Base-by-base conservation (phyloP, 2,329 filamentous ascomycete species). In the Alternaria sp. region DNA sequence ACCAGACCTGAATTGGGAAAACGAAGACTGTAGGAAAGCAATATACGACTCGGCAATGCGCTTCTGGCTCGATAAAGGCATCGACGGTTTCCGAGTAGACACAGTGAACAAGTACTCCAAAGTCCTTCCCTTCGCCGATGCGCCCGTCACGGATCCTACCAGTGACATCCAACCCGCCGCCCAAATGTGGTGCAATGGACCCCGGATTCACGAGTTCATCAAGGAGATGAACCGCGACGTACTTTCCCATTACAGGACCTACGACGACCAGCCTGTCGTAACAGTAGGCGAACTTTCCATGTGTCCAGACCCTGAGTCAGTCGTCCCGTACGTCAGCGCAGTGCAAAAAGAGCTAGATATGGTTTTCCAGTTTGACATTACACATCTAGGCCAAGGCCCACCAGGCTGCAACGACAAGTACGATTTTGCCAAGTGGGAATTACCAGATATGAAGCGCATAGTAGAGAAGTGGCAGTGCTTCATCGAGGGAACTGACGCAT, bases 251-350 rank as follows among this genome's bases (percentile, higher is more conserved):
- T 88, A 88, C 64, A 82, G 85, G 66, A 83, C 86, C 2, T 75
- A 70, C 41, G 74, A 76, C 52, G 57, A 57, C 7, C 64, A 70
- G 11, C 61, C 65, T 0, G 56, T 76, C 0, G 85, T 88, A 59
- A 86, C 86, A 10, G 86, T 88, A 0, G 86, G 87, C 22, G 86
- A 88, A 69, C 86, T 88, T 79, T 85, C 85, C 0, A 78, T 81
- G 36, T 80, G 81, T 20, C 71, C 76, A 0, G 75, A 82, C 44
- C 74, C 80, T 12, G 71, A 78, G 5, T 80, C 81, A 50, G 81
- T 83, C 10, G 66, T 83, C 20, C 76, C 74, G 28, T 79, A 80
- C 36, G 80, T 84, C 4, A 79, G 78, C 27, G 75, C 80, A 8
- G 65, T 77, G 18, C 64, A 75, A 40, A 75, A 78, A 32, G 81